A percentile compares a stretch with the other conserved stretches of the same genome.
These are phyloP conservation scores for Pseudogymnoascus sp. DNA, from an alignment of 2,329 filamentous ascomycete species.

Conservation along the genomic window DNA sequence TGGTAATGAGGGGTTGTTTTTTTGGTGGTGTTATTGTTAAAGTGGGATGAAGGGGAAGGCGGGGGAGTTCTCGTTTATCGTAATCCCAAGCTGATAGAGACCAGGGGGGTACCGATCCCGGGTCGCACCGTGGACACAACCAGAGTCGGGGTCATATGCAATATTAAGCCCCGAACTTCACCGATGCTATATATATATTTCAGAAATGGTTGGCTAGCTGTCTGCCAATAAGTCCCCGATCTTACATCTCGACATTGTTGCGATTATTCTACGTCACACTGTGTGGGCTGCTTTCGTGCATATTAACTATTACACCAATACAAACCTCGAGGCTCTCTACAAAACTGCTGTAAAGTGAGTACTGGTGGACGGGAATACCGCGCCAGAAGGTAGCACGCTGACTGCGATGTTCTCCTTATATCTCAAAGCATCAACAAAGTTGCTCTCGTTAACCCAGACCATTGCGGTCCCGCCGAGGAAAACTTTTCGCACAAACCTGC, in stretches of 20 bases:
- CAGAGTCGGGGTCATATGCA: background rate
- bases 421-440: background rate
- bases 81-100: background rate
- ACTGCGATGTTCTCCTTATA: background rate
- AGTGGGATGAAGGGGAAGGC: constrained; percentile 11
- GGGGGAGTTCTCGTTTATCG: constrained; percentile 6
- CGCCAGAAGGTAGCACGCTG: background rate
- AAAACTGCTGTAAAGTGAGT: background rate
- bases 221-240: background rate
- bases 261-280: background rate
- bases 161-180: background rate
- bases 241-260: background rate
- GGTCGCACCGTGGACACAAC: background rate
- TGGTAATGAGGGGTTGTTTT: constrained; percentile 2
- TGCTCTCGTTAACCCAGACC: background rate
- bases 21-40: constrained; percentile 6
- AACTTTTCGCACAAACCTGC: background rate
- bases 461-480: background rate
- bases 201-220: background rate
- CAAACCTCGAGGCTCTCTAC: background rate
- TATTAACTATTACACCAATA: background rate
- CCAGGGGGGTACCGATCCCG: background rate
- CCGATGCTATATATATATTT: background rate
- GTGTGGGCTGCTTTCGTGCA: background rate
- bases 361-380: background rate